These are phyloP conservation scores for Fusarium concolor DNA, from an alignment of 2,329 filamentous ascomycete species.

Conservation along the genomic window DNA sequence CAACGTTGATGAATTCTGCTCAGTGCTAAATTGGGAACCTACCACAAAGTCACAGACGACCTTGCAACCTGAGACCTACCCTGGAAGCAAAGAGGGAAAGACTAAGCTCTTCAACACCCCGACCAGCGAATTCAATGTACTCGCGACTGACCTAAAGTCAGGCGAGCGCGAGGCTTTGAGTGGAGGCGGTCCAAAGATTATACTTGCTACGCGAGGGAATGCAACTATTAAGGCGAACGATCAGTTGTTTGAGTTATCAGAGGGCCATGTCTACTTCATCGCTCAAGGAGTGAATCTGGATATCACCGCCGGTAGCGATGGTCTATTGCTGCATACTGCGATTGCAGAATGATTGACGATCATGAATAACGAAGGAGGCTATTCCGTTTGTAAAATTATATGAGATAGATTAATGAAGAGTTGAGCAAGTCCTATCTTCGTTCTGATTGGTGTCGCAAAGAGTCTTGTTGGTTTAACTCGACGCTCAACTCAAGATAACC, in stretches of 20 bases:
- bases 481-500: not conserved
- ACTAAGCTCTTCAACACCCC: conserved; percentile 74
- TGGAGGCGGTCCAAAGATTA: conserved; percentile 40
- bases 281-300: conserved; percentile 39
- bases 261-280: conserved; percentile 45
- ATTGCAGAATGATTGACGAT: conserved; percentile 26
- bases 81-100: conserved; percentile 67
- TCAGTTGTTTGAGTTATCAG: conserved; percentile 37
- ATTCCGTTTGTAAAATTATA: not conserved
- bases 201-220: conserved; percentile 40
- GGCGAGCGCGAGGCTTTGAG: conserved; percentile 66
- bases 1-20: conserved; percentile 71
- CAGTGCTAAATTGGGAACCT: conserved; percentile 72
- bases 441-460: not conserved
- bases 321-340: conserved; percentile 40
- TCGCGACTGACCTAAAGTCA: conserved; percentile 66
- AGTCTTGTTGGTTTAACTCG: not conserved
- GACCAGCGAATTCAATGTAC: conserved; percentile 78
- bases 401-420: not conserved
- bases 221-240: conserved; percentile 36
- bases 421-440: not conserved
- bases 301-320: conserved; percentile 33
- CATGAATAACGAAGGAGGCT: not conserved
- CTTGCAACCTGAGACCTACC: conserved; percentile 61
- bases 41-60: conserved; percentile 68